phyloP scores from a whole-genome alignment of 2,329 filamentous ascomycete genomes.

The Thielaviopsis ethacetica region DNA sequence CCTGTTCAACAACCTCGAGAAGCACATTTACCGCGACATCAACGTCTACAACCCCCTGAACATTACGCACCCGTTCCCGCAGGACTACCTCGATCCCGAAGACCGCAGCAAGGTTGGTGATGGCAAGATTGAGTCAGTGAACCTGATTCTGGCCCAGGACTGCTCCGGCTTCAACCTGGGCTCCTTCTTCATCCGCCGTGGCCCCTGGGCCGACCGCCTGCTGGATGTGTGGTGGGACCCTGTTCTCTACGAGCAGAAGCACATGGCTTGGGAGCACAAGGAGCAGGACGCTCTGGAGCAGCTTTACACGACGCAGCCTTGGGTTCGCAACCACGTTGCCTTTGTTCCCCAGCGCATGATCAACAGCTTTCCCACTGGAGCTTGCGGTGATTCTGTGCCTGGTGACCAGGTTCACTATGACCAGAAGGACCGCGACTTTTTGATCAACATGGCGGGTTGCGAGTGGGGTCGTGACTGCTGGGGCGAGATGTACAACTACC shows the following conservation, averaged over 20 bases:
- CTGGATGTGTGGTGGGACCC: constrained; percentile 98
- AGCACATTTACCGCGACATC: constrained; percentile 80
- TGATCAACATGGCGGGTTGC: constrained; percentile 98
- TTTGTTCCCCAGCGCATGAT: constrained; percentile 85
- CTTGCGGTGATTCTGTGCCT: constrained; percentile 58
- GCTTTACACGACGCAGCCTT: constrained; percentile 79
- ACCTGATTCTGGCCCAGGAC: constrained; percentile 81
- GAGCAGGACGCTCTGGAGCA: constrained; percentile 93
- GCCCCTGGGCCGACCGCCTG: constrained; percentile 76
- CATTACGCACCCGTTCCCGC: constrained; percentile 66
- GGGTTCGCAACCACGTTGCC: constrained; percentile 74
- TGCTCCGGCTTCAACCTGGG: constrained; percentile 93
- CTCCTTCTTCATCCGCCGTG: constrained; percentile 80
- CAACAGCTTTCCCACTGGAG: constrained; percentile 85
- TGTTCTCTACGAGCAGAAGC: constrained; percentile 90
- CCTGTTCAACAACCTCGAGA: constrained; percentile 65
- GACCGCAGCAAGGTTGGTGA: constrained; percentile 63
- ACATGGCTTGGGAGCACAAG: constrained; percentile 99
- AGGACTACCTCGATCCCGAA: constrained; percentile 58
- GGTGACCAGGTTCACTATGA: constrained; percentile 74
- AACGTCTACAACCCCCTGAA: constrained; percentile 93
- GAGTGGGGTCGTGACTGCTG: constrained; percentile 95
- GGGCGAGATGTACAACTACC: constrained; percentile 94
- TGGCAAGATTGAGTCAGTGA: constrained; percentile 59
- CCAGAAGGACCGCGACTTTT: constrained; percentile 69